Evolutionary conservation across 1,139 yeast species (phyloP).

Genomic region (Magnusiomyces sp.): DNA sequence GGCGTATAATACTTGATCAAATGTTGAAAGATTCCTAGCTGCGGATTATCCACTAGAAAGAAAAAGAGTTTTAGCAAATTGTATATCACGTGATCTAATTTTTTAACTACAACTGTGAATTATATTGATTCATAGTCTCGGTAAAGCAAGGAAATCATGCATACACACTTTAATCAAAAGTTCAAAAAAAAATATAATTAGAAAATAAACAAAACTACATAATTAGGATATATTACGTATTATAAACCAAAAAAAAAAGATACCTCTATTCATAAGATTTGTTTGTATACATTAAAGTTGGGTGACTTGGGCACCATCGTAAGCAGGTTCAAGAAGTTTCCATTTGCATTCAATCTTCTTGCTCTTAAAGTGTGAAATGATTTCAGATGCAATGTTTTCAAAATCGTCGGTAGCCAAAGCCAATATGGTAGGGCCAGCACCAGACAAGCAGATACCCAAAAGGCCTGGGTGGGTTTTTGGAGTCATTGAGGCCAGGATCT

Average conservation of each 20-base stretch:
- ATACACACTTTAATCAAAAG: too few relatives aligned
- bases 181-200: background rate
- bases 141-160: too few relatives aligned
- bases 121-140: too few relatives aligned
- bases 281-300: conserved; percentile 7
- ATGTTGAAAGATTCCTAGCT: too few relatives aligned
- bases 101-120: too few relatives aligned
- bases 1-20: too few relatives aligned
- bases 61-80: too few relatives aligned
- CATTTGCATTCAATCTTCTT: conserved; percentile 68
- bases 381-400: conserved; percentile 73
- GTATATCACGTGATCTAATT: too few relatives aligned
- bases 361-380: conserved; percentile 57
- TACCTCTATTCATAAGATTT: background rate
- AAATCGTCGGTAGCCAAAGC: conserved; percentile 86
- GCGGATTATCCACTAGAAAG: too few relatives aligned
- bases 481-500: conserved; percentile 70
- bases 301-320: conserved; percentile 58
- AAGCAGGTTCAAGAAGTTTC: conserved; percentile 78
- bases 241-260: background rate
- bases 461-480: conserved; percentile 78
- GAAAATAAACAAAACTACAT: background rate
- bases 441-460: conserved; percentile 88
- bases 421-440: conserved; percentile 96
- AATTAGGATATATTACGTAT: background rate